Percentiles rank a stretch among this genome's conserved stretches.
Conservation (phyloP, 1,284 basidiomycete species). For the Cutaneotrichosporon mucoides region DNA sequence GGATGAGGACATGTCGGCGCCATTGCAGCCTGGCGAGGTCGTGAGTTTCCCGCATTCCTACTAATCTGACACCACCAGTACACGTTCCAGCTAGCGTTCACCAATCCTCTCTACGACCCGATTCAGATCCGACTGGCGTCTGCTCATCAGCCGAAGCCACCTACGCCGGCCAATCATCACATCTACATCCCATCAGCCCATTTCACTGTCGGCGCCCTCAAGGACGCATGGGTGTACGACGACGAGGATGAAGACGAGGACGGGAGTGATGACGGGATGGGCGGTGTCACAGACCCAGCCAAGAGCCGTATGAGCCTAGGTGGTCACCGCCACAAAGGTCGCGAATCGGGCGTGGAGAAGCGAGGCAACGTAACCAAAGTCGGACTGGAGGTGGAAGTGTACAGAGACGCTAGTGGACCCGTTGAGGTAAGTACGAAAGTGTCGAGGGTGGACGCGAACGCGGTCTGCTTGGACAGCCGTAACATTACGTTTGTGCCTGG, state of each 20-base stretch:
- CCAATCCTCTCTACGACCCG: slow-evolving; percentile 89
- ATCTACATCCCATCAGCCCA: slow-evolving; percentile 67
- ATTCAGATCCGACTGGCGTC: slow-evolving; percentile 72
- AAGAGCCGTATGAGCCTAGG: slow-evolving; percentile 44
- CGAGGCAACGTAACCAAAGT: slow-evolving; percentile 81
- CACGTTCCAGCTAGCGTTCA: slow-evolving; percentile 79
- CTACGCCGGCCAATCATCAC: slow-evolving; percentile 19
- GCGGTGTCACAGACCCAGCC: slow-evolving; percentile 23
- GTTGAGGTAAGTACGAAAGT: slow-evolving; percentile 22
- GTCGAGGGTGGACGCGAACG: not conserved
- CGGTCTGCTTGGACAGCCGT: no score
- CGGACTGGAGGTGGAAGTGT: slow-evolving; percentile 49
- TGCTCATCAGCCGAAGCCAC: slow-evolving; percentile 57
- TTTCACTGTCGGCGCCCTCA: slow-evolving; percentile 79
- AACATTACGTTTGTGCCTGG: not conserved
- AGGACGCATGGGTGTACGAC: slow-evolving; percentile 93
- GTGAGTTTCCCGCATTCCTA: slow-evolving; percentile 16
- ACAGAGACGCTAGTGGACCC: slow-evolving; percentile 14
- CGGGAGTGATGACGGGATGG: slow-evolving; percentile 50
- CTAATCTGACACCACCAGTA: slow-evolving; percentile 50
- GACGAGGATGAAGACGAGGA: slow-evolving; percentile 69
- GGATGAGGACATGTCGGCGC: slow-evolving; percentile 32
- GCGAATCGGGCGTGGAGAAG: slow-evolving; percentile 41
- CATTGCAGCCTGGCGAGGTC: slow-evolving; percentile 30
- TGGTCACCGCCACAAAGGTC: slow-evolving; percentile 38